Percentiles rank a stretch among this genome's conserved stretches.
Evolutionary conservation across 768 basidiomycete genomes (phyloP).

Genomic region (Trametes cubensis): DNA sequence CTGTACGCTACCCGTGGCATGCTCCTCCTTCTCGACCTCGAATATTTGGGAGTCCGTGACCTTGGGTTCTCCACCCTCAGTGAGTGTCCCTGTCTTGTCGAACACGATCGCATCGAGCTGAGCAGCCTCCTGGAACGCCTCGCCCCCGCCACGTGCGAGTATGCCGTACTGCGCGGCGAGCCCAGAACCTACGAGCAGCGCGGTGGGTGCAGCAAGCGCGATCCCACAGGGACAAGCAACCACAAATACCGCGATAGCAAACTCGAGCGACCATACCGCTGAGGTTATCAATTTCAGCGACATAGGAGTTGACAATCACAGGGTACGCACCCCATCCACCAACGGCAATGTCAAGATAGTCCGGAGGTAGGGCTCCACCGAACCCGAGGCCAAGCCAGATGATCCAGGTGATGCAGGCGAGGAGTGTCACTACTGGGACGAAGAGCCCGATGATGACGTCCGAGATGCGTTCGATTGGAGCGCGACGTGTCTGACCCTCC

Average conservation of each 20-base stretch:
- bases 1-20: no score
- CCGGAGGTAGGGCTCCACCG: conserved; percentile 52
- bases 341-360: conserved; percentile 54
- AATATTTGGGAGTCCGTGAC: no score
- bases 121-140: conserved; percentile 83
- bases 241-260: conserved; percentile 81
- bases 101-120: conserved; percentile 74
- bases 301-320: no score
- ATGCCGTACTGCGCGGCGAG: conserved; percentile 80
- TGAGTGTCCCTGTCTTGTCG: conserved; percentile 88
- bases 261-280: conserved; percentile 79
- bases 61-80: conserved; percentile 58
- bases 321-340: conserved; percentile 64
- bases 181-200: conserved; percentile 81
- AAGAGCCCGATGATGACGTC: conserved; percentile 77
- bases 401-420: conserved; percentile 73
- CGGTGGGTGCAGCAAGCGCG: conserved; percentile 84
- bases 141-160: conserved; percentile 83
- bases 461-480: conserved; percentile 80
- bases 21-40: no score
- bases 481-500: conserved; percentile 71
- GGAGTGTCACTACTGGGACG: conserved; percentile 73
- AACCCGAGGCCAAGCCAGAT: conserved; percentile 72
- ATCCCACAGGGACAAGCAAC: conserved; percentile 89
- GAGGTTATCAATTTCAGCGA: conserved; percentile 1